These are phyloP conservation scores for Pythium aristosporum DNA, from an alignment of 352 stramenopile genomes.

Conservation along the genomic window DNA sequence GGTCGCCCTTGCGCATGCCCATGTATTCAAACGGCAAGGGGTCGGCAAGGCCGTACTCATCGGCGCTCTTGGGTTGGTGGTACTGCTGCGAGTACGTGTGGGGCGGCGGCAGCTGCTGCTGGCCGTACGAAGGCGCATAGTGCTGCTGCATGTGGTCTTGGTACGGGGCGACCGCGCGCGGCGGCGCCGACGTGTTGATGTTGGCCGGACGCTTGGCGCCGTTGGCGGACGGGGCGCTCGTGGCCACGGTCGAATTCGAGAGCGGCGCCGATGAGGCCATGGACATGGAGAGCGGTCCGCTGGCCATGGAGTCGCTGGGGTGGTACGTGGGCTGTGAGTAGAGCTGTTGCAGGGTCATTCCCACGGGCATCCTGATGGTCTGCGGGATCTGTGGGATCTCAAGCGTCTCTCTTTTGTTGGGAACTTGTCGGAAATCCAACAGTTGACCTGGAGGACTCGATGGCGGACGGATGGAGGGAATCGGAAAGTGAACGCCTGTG, in stretches of 20 bases:
- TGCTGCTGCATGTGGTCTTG: slow-evolving; percentile 15
- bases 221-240: not conserved
- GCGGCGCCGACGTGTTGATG: slow-evolving; percentile 11
- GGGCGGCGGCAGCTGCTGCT: slow-evolving; percentile 24
- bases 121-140: slow-evolving; percentile 24
- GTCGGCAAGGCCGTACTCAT: slow-evolving; percentile 71
- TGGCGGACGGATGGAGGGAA: slow-evolving; percentile 11
- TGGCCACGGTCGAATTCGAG: not conserved
- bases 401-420: slow-evolving; percentile 5
- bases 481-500: slow-evolving; percentile 9
- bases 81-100: slow-evolving; percentile 30
- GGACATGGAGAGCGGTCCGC: not conserved
- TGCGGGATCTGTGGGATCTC: not conserved
- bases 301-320: slow-evolving; percentile 12
- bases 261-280: not conserved
- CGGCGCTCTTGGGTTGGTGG: slow-evolving; percentile 19
- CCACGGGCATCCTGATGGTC: slow-evolving; percentile 27
- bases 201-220: slow-evolving; percentile 11
- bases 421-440: slow-evolving; percentile 4
- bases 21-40: slow-evolving; percentile 82
- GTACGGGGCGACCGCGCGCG: slow-evolving; percentile 1
- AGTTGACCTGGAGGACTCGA: not conserved
- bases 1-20: slow-evolving; percentile 42
- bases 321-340: slow-evolving; percentile 48
- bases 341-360: slow-evolving; percentile 77